Evolutionary conservation across 1,139 yeast species (phyloP), one percentile per base, ranked within the genome.

Genomic region (Debaryomyces subglobosus): DNA sequence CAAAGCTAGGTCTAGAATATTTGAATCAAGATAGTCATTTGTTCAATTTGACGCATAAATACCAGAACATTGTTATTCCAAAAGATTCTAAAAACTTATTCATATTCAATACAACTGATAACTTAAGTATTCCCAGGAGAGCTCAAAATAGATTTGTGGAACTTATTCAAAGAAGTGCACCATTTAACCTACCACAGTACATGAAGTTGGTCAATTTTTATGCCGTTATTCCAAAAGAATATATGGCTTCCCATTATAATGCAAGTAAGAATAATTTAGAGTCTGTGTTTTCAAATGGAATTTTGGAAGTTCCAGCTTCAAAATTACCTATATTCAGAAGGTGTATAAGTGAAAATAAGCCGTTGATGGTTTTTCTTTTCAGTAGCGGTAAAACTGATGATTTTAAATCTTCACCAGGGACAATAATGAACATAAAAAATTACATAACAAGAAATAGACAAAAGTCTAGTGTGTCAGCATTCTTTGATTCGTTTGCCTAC

Each of bases 401-500:
- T 23, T 34, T 48, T 9, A 53, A 50, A 1, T 34, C 46, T 3
- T 48, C 53, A 24, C 47, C 50, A 15, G 56, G 55, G 30, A 55
- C 66, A 2, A 60, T 67, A 4, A 57, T 65, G 55, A 62, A 58
- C 30, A 54, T 55, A 48, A 60, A 59, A 37, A 60, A 64, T 35
- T 68, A 65, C 50, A 48, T 68, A n/a, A 40, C 55, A 2, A 45
- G 39, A 20, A 48, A 51, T 33, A 53, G 50, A 2, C 49, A 48
- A n/a, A 47, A 44, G 18, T 39, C 43, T 44, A 45, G 53, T 8
- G 61, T 74, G 40, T 72, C 65, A 4, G 56, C 52, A 12, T 72
- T 77, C 50, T 75, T 78, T 54, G 81, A 77, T 51, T 52, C 53
- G 1, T 67, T 78, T 56, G 79, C 81, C 0, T 53, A 58, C 27